phyloP scores from a whole-genome alignment of 192 early-diverging fungal genomes.

The Coemansia furcata region DNA sequence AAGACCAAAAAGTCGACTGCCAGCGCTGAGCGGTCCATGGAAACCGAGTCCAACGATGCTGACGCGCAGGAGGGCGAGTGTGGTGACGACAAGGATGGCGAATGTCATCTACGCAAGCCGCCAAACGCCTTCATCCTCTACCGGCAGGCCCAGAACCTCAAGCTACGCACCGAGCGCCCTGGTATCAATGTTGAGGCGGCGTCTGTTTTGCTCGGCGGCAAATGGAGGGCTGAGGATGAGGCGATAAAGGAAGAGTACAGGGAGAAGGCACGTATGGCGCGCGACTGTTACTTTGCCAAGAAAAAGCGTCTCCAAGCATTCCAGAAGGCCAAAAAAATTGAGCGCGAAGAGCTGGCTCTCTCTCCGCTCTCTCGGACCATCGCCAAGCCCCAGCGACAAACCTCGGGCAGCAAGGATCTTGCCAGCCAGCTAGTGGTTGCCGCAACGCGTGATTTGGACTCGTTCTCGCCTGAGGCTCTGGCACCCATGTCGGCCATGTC shows the following conservation, averaged over 20 bases:
- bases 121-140: constrained; percentile 48
- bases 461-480: constrained; percentile 35
- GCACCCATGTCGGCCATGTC: constrained; percentile 9
- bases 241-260: constrained; percentile 21
- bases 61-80: neutral
- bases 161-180: constrained; percentile 18
- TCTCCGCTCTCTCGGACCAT: neutral
- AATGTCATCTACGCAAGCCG: constrained; percentile 36
- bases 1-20: neutral
- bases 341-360: constrained; percentile 18
- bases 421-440: constrained; percentile 9
- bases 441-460: constrained; percentile 23
- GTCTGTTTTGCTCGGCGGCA: constrained; percentile 32
- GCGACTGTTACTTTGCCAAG: constrained; percentile 40
- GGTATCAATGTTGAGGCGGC: constrained; percentile 29
- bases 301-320: constrained; percentile 35
- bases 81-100: constrained; percentile 1
- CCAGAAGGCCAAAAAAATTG: constrained; percentile 24
- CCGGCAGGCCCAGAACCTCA: constrained; percentile 21
- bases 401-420: neutral
- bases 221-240: constrained; percentile 25
- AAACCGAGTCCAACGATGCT: neutral
- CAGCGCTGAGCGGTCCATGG: neutral
- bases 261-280: constrained; percentile 16
- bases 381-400: constrained; percentile 3